Conservation (phyloP, 495 filamentous ascomycete species). For the Sordaria brevicollis region DNA sequence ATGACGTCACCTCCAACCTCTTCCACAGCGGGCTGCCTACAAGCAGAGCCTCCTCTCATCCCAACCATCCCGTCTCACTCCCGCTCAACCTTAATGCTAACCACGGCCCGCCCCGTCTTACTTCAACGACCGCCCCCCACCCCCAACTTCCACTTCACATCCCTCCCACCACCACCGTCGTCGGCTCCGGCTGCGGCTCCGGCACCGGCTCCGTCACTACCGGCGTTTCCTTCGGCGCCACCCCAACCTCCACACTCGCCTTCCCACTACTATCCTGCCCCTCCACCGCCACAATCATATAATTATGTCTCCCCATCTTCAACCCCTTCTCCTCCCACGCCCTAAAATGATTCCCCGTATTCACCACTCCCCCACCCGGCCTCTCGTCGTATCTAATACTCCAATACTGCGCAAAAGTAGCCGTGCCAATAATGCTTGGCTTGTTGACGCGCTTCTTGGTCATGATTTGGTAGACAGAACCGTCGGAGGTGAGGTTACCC, state of each 20-base stretch:
- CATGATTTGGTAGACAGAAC: constrained; percentile 48
- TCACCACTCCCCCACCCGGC: constrained; percentile 23
- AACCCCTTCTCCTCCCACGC: constrained; percentile 37
- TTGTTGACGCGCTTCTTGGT: constrained; percentile 40
- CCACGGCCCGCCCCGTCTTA: no score
- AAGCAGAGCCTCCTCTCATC: neutral
- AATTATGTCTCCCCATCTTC: constrained; percentile 37
- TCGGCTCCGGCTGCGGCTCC: no score
- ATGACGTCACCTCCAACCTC: neutral
- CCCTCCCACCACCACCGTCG: neutral
- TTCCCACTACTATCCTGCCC: constrained; percentile 32
- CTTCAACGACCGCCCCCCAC: neutral
- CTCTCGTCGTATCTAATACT: constrained; percentile 34
- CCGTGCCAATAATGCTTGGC: constrained; percentile 47
- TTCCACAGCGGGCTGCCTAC: neutral
- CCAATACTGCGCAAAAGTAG: constrained; percentile 54
- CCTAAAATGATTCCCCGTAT: constrained; percentile 41
- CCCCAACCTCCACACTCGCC: constrained; percentile 26
- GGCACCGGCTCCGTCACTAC: no score
- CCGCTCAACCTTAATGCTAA: no score
- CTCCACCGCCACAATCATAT: constrained; percentile 44
- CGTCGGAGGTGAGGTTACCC: constrained; percentile 45
- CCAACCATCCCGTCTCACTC: no score
- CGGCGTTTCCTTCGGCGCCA: constrained; percentile 6
- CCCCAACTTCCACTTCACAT: neutral